Base-by-base conservation (phyloP, 1,139 yeast genomes). In the Protomyces arabidopsidicola region DNA sequence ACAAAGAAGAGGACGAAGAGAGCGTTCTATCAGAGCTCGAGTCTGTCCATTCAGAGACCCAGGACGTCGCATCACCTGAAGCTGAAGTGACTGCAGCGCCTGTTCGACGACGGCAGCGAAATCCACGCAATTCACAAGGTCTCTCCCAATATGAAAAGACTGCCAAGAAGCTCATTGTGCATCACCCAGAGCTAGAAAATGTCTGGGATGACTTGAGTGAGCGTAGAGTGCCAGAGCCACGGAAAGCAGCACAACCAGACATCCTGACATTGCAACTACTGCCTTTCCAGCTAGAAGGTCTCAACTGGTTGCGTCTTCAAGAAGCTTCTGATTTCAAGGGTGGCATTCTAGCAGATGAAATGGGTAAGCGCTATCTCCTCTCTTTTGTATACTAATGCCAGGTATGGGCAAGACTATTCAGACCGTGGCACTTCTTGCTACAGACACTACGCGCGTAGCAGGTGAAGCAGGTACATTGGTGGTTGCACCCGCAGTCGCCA, bases 391-490 rank as follows among this genome's bases (percentile, higher is more conserved):
- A 12, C 42, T 36, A 36, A 36, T 14, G 6, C 14, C 16, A 36
- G 42, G 42, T n/a, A 91, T 93, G 98, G 98, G 98, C 69, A 93
- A 93, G 72, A 93, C 98, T 1, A 90, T 93, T 60, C 98, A 93
- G 75, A 90, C 96, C 34, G 91, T 93, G 67, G 93, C 95, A 0
- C 76, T 93, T 63, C 83, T 93, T 72, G 83, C 90, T 84, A 75
- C 81, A 60, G 97, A 91, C 73, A 58, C 51, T 5, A 22, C 62
- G 51, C 42, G 62, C 3, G 42, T 20, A 3, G 72, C 74, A 18
- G 69, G 73, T n/a, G 69, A 68, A 14, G 71, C 70, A 18, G 97
- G 98, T 1, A 88, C 87, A 68, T 77, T 93, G 67, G 98, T 93
- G 9, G 87, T 93, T 31, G 98, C 98, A 0, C 99, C 99, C 0